Conservation (phyloP, 495 filamentous ascomycete genomes). For the Oidiodendron maius region DNA sequence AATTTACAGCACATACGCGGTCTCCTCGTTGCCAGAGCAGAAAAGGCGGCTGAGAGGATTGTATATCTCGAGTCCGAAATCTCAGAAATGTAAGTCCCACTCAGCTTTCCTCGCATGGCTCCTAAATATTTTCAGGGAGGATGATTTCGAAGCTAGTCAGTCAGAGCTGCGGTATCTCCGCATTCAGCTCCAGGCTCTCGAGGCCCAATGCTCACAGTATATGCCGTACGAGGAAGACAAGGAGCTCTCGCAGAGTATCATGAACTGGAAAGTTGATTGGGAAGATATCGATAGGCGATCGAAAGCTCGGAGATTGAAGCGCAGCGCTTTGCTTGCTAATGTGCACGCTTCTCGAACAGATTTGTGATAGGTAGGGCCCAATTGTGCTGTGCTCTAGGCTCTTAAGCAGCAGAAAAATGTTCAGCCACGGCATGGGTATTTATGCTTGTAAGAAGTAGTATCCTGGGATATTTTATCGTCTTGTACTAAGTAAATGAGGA, state of each 20-base stretch:
- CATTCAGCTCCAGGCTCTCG: slow-evolving; percentile 46
- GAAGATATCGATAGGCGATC: slow-evolving; percentile 20
- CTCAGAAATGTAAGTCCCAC: slow-evolving; percentile 32
- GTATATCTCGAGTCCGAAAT: slow-evolving; percentile 42
- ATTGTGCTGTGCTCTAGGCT: no score
- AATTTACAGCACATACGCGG: slow-evolving; percentile 43
- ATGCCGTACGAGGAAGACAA: slow-evolving; percentile 24
- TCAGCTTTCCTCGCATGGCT: neutral
- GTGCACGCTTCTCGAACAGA: neutral
- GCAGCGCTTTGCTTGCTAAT: neutral
- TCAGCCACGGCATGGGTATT: no score
- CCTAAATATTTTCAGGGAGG: slow-evolving; percentile 23
- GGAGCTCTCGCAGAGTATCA: slow-evolving; percentile 23
- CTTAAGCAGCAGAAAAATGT: no score
- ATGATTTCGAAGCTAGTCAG: slow-evolving; percentile 29
- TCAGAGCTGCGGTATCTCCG: slow-evolving; percentile 45
- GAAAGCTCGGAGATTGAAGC: slow-evolving; percentile 16
- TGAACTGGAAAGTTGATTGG: slow-evolving; percentile 25
- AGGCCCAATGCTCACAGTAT: slow-evolving; percentile 39
- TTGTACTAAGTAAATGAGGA: no score
- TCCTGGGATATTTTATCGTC: no score
- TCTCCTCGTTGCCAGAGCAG: slow-evolving; percentile 41
- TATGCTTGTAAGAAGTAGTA: no score
- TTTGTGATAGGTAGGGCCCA: no score
- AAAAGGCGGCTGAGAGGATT: slow-evolving; percentile 46